Evolutionary conservation across 495 filamentous ascomycete genomes (phyloP).

Genomic region (Niebla homalea): DNA sequence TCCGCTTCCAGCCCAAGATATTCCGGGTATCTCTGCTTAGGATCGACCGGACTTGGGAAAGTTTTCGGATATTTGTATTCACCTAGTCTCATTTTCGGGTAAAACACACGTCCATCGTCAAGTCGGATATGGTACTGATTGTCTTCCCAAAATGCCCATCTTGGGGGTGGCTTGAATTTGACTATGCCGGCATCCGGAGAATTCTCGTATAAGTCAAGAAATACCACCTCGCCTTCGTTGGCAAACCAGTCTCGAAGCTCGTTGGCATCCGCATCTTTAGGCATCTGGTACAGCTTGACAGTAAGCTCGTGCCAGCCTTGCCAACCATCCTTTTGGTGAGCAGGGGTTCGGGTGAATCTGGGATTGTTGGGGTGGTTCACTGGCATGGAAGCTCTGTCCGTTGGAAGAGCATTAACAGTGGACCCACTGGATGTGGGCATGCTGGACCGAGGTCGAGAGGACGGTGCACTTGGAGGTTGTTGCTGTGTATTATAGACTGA

Average conservation of each 20-base stretch:
- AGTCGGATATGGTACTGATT: constrained; percentile 20
- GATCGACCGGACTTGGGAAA: constrained; percentile 11
- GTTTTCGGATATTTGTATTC: too few species aligned
- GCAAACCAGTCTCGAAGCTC: constrained; percentile 28
- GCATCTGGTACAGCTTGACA: constrained; percentile 24
- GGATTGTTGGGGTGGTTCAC: not conserved
- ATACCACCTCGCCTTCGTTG: constrained; percentile 27
- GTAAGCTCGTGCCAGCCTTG: constrained; percentile 26
- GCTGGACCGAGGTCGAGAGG: not conserved
- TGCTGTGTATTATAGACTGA: not conserved
- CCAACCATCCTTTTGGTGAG: constrained; percentile 20
- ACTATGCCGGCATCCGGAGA: constrained; percentile 24
- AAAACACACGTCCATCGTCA: not conserved
- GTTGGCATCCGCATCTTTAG: constrained; percentile 21
- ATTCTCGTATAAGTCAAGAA: constrained; percentile 34
- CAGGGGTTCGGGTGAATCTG: not conserved
- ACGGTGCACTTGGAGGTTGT: not conserved
- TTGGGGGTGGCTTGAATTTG: constrained; percentile 36
- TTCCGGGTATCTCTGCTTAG: constrained; percentile 13
- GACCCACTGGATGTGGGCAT: not conserved
- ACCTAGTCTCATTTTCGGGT: not conserved
- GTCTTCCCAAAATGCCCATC: constrained; percentile 26
- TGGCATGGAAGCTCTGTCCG: not conserved
- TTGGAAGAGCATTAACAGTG: not conserved
- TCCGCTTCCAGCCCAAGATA: constrained; percentile 8